phyloP scores from a whole-genome alignment of 768 basidiomycete genomes.

The Coprinopsis sp. region DNA sequence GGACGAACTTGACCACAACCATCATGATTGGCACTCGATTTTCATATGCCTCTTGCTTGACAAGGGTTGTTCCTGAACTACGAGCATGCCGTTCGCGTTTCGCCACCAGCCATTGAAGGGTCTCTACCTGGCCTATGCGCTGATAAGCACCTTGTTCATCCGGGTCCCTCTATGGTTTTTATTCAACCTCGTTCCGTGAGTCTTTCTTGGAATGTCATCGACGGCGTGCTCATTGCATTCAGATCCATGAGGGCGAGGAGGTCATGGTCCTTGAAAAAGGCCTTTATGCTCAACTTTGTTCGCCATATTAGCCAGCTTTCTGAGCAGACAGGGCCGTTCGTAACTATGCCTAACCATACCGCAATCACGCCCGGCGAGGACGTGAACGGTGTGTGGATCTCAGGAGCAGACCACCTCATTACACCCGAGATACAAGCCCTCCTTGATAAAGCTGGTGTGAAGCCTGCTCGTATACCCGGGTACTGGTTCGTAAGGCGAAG shows the following conservation, averaged over 20 bases:
- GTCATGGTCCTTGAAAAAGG: slow-evolving; percentile 42
- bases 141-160: slow-evolving; percentile 35
- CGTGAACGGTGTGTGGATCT: slow-evolving; percentile 49
- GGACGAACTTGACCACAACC: slow-evolving; percentile 1
- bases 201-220: neutral
- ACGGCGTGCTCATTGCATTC: neutral
- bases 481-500: slow-evolving; percentile 58
- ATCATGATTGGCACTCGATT: slow-evolving; percentile 18
- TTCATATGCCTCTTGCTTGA: slow-evolving; percentile 27
- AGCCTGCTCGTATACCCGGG: slow-evolving; percentile 44
- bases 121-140: slow-evolving; percentile 41
- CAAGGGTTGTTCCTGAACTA: slow-evolving; percentile 31
- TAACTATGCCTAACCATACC: slow-evolving; percentile 30
- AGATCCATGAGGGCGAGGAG: slow-evolving; percentile 41
- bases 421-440: slow-evolving; percentile 39
- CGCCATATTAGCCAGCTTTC: slow-evolving; percentile 24
- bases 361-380: slow-evolving; percentile 36
- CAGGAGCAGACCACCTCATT: slow-evolving; percentile 37
- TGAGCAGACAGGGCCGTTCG: slow-evolving; percentile 32
- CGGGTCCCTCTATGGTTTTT: slow-evolving; percentile 47
- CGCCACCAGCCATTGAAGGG: slow-evolving; percentile 46
- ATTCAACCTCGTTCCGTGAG: slow-evolving; percentile 32
- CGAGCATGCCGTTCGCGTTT: slow-evolving; percentile 27
- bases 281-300: slow-evolving; percentile 31
- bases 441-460: slow-evolving; percentile 35